phyloP scores from a whole-genome alignment of 2,329 filamentous ascomycete genomes.

The Clarireedia homoeocarpa region DNA sequence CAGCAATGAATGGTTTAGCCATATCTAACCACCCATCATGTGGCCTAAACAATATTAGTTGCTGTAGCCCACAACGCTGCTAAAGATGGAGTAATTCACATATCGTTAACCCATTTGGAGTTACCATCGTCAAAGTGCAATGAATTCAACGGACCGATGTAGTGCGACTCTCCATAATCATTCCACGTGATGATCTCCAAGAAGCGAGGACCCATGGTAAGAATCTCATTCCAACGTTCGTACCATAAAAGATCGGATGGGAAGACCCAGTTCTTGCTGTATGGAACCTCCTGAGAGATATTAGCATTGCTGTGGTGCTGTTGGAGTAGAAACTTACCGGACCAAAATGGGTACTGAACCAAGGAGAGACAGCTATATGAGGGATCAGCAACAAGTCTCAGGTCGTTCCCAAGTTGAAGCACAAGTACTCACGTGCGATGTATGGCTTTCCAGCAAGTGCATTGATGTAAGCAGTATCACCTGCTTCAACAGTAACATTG shows the following conservation, averaged over 20 bases:
- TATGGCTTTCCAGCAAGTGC: slow-evolving; percentile 19
- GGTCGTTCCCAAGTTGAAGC: too few species aligned
- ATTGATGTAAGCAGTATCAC: slow-evolving; percentile 14
- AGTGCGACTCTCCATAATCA: slow-evolving; percentile 45
- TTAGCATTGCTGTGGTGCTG: slow-evolving; percentile 31
- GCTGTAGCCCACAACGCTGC: background rate
- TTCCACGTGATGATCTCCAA: slow-evolving; percentile 40
- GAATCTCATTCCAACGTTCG: slow-evolving; percentile 35
- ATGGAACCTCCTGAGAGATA: slow-evolving; percentile 19
- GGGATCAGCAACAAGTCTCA: background rate
- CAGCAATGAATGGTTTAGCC: slow-evolving; percentile 20
- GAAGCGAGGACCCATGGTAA: slow-evolving; percentile 34
- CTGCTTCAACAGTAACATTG: slow-evolving; percentile 17
- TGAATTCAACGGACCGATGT: slow-evolving; percentile 39
- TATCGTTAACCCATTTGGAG: slow-evolving; percentile 33
- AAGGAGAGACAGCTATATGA: slow-evolving; percentile 29
- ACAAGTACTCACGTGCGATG: slow-evolving; percentile 15
- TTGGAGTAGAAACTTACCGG: slow-evolving; percentile 35
- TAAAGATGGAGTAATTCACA: slow-evolving; percentile 7
- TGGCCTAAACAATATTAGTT: slow-evolving; percentile 21
- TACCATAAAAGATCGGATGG: slow-evolving; percentile 34
- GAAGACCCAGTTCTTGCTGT: slow-evolving; percentile 36
- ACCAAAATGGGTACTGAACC: slow-evolving; percentile 30
- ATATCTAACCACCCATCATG: slow-evolving; percentile 40
- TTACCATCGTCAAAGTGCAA: slow-evolving; percentile 24